Evolutionary conservation across 768 basidiomycete species (phyloP).

Genomic region (Tricholoma furcatifolium): DNA sequence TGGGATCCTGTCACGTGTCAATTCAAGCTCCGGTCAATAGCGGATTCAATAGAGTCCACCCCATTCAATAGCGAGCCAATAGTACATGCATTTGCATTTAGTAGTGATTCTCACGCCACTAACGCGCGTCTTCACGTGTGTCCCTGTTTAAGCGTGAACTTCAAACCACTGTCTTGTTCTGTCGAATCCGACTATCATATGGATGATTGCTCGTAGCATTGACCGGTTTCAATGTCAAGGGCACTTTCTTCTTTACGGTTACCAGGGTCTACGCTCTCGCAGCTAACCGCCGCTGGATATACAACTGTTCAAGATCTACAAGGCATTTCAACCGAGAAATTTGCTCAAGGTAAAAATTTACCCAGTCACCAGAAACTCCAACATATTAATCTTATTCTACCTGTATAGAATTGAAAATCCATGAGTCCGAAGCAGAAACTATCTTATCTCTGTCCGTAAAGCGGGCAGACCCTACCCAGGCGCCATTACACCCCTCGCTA

Average conservation of each 20-base stretch:
- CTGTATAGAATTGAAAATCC: conserved; percentile 49
- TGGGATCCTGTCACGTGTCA: no score
- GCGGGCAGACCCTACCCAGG: conserved; percentile 15
- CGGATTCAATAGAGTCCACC: no score
- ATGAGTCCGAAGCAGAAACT: conserved; percentile 42
- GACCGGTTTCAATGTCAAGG: conserved; percentile 21
- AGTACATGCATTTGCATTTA: no score
- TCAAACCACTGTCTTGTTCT: neutral
- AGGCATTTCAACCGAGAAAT: conserved; percentile 37
- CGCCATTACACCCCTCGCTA: conserved; percentile 25
- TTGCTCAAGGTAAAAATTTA: conserved; percentile 46
- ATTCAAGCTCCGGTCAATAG: no score
- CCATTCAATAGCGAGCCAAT: no score
- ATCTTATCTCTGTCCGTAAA: conserved; percentile 43
- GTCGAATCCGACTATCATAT: neutral
- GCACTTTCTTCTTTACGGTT: conserved; percentile 48
- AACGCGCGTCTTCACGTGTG: conserved; percentile 10
- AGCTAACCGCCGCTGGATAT: conserved; percentile 54
- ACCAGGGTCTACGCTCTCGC: conserved; percentile 42
- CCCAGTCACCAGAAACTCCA: neutral
- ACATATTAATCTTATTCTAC: neutral
- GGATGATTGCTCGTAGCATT: neutral
- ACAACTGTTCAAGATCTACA: conserved; percentile 54
- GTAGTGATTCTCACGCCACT: conserved; percentile 21
- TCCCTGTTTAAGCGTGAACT: conserved; percentile 14